A percentile compares a stretch with the other conserved stretches of the same genome.
phyloP scores from a whole-genome alignment of 371 early-diverging fungal species.

The Phascolomyces articulosus region DNA sequence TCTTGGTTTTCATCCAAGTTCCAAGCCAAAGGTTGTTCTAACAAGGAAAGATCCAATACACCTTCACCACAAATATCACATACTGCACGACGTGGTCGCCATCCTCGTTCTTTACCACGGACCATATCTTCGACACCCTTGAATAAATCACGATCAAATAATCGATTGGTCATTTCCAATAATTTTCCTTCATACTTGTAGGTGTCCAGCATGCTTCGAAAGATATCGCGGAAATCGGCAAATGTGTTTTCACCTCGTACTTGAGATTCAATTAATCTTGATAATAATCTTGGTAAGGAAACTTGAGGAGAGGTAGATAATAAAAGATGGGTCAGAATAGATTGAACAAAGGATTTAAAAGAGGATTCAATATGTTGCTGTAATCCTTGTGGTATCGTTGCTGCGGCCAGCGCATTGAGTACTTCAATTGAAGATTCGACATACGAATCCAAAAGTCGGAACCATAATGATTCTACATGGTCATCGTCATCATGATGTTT shows the following conservation, averaged over 20 bases:
- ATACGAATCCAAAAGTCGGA: constrained; percentile 65
- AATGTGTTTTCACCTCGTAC: constrained; percentile 62
- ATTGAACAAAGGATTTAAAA: constrained; percentile 68
- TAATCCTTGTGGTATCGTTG: constrained; percentile 24
- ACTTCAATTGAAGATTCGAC: constrained; percentile 55
- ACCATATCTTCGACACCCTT: constrained; percentile 61
- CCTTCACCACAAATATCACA: constrained; percentile 63
- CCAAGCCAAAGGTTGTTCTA: constrained; percentile 42
- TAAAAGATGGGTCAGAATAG: constrained; percentile 63
- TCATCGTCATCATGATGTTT: not conserved
- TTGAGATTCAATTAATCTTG: constrained; percentile 66
- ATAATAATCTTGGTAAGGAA: constrained; percentile 65
- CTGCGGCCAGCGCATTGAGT: constrained; percentile 23
- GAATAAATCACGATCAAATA: constrained; percentile 71
- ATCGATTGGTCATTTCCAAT: constrained; percentile 70
- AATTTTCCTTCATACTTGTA: constrained; percentile 78
- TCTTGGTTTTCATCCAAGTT: constrained; percentile 23
- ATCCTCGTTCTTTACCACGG: constrained; percentile 58
- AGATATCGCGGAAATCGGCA: constrained; percentile 75
- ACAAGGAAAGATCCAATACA: constrained; percentile 47
- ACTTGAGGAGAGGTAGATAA: constrained; percentile 72
- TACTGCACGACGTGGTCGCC: constrained; percentile 61
- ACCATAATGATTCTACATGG: constrained; percentile 67
- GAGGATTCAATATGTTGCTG: constrained; percentile 51
- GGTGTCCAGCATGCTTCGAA: constrained; percentile 77